Base-by-base conservation (phyloP, 1,139 yeast species). In the Debaryomycetaceae sp. region DNA sequence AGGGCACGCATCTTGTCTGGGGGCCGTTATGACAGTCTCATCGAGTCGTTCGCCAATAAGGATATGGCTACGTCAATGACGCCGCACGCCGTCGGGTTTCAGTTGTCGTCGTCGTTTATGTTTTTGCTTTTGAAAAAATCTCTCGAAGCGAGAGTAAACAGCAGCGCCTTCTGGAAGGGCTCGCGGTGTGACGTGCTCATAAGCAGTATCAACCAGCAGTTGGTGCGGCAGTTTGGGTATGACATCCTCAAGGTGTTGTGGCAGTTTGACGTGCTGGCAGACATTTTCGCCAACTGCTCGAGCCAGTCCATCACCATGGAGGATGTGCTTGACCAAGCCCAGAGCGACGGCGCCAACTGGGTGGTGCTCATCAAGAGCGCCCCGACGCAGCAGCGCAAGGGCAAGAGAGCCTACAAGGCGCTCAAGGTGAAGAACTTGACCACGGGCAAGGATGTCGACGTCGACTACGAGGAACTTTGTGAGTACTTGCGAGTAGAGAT, bases 21-120 rank as follows among this genome's bases (percentile, higher is more conserved):
- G 28, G 98, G 98, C 2, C 63, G 98, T 31, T 91, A 86, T 48
- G 97, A 91, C 48, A 60, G 66, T 15, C 63, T 89, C 41, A 72
- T 88, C 14, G 62, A 74, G 2, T 70, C 78, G 12, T 70, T 85
- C 38, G 72, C 86, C 0, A 74, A 53, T 28, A 52, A 51, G 13
- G 58, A 55, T 22, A 44, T 62, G 10, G 44, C 52, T 1, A 54
- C 53, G 23, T 36, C 46, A 4, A 46, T 43, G 5, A 58, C 61
- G 3, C 63, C 64, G 1, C 73, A 73, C 43, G 94, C 86, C 0
- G 96, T 88, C 20, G 97, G 97, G 1, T 83, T 91, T 47, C 80
- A 85, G 39, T 56, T 91, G 34, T 54, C 69, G 1, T 48, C 67
- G 2, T 59, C 67, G 0, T 57, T 57, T 26, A 36, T 74, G 37